Conservation (phyloP, 108 stramenopile species). For the Nitzschia sp. region DNA sequence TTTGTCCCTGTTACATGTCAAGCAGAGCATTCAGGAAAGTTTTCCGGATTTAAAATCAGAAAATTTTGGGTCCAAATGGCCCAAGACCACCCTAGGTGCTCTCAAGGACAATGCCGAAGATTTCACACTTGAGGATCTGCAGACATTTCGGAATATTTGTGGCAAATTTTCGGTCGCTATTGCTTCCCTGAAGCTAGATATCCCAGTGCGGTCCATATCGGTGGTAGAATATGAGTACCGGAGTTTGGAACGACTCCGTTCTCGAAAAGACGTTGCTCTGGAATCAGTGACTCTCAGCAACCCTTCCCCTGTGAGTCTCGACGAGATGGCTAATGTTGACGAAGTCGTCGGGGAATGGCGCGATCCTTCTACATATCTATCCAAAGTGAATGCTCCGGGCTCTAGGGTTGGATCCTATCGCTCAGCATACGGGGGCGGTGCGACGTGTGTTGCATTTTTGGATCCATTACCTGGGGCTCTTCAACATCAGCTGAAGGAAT, state of each 20-base stretch:
- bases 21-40: not conserved
- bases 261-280: not conserved
- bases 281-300: not conserved
- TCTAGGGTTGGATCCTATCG: not conserved
- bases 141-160: not conserved
- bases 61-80: not conserved
- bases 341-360: not conserved
- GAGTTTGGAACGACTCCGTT: not conserved
- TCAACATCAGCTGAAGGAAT: not conserved
- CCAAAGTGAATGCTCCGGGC: not conserved
- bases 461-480: not conserved
- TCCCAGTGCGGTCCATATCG: not conserved
- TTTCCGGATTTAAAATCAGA: not conserved
- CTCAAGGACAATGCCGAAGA: not conserved
- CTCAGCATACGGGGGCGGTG: not conserved
- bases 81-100: not conserved
- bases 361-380: not conserved
- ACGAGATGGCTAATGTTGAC: not conserved
- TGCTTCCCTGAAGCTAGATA: not conserved
- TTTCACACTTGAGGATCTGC: not conserved
- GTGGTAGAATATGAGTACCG: not conserved
- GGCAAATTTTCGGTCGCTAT: not conserved
- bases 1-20: not conserved
- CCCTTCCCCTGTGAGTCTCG: not conserved
- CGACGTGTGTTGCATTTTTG: not conserved